phyloP scores from a whole-genome alignment of 169 alveolate species.

The Perkinsus chesapeaki region DNA sequence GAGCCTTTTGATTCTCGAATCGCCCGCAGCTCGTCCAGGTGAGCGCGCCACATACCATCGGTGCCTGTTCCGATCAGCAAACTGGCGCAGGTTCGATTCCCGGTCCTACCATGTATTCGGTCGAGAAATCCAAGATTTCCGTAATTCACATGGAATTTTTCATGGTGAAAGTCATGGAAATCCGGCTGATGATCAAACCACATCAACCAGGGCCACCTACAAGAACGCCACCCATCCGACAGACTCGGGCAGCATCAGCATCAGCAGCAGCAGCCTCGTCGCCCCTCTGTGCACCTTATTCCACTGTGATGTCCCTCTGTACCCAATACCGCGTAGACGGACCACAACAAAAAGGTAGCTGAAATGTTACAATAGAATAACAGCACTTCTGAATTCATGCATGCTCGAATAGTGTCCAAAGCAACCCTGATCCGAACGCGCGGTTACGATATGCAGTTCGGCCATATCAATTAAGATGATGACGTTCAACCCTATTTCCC shows the following conservation, averaged over 20 bases:
- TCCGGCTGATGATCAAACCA: constrained; percentile 14
- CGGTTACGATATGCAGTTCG: no score
- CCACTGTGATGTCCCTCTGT: constrained; percentile 15
- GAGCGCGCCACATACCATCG: background rate
- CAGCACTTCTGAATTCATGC: no score
- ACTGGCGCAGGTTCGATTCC: background rate
- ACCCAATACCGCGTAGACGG: constrained; percentile 10
- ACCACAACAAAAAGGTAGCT: background rate
- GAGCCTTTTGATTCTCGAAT: background rate
- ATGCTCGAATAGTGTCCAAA: no score
- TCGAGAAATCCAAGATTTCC: constrained; percentile 8
- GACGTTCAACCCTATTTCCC: no score
- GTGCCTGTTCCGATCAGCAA: background rate
- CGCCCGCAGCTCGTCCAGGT: background rate
- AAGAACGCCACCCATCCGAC: no score
- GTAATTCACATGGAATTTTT: constrained; percentile 1
- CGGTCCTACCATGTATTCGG: constrained; percentile 6
- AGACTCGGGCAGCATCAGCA: no score
- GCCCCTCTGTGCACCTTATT: background rate
- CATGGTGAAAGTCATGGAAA: constrained; percentile 10
- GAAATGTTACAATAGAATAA: no score
- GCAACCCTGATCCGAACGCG: no score
- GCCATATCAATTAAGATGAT: no score
- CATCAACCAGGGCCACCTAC: constrained; percentile 11
- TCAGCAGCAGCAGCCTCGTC: no score